Base-by-base conservation (phyloP, 176 grass and related monocot species). In the bread wheat (Triticum aestivum) region DNA sequence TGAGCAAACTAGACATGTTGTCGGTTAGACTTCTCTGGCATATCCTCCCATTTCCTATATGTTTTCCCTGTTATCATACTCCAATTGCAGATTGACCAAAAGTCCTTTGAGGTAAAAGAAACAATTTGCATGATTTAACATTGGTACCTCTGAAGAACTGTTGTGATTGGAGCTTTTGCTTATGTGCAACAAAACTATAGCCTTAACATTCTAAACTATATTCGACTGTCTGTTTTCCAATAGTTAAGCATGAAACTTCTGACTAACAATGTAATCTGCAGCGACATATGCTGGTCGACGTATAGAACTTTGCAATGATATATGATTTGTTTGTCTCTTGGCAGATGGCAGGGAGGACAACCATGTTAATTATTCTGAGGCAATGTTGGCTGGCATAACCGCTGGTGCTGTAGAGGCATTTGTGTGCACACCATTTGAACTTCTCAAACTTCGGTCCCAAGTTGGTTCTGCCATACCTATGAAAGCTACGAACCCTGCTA, bases 341-440 rank as follows among this genome's bases (percentile, higher is more conserved):
- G 82, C 66, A 98, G 97, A 99, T 78, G 97, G 97, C 79, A 99
- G 90, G 78, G 85, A 92, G 74, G 86, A 94, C 73, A 94, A 90
- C 45, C 86, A 96, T 88, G 89, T 96, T 26, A 83, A 92, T 85
- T 88, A 96, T 79, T 93, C 92, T 59, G 97, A 99, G 86, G 92
- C 89, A 80, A 88, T 96, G 93, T 80, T 94, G 72, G 92, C 97
- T 58, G 94, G 97, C 64, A 86, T 99, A 83, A 86, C 85, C 56
- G 81, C 94, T 85, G 94, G 94, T 75, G 89, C 85, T 35, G 45
- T 87, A 29, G 97, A 99, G 87, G 78, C 90, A 84, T 74, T 96
- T 65, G 70, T 83, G 21, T 89, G 79, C 64, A 93, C 97, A 56
- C 97, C 97, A 81, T 99, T 99, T 90, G 97, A 99, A 80, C 90